Evolutionary conservation across 1,284 basidiomycete species (phyloP), one percentile per base, ranked within the genome.

Genomic region (Puccinia sorghi): DNA sequence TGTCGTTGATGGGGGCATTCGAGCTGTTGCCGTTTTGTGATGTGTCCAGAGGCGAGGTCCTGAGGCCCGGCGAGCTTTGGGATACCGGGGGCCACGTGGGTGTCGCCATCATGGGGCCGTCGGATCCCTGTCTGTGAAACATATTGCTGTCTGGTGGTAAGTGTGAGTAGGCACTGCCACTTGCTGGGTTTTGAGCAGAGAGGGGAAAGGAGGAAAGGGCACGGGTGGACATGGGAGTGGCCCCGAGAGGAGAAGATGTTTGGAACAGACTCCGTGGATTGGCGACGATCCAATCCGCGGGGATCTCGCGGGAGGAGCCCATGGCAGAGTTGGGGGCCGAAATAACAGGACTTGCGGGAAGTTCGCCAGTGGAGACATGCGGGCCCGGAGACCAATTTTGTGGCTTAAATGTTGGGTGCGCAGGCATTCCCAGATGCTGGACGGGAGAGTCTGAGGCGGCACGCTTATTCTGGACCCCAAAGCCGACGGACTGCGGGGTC

Each of bases 391-490:
- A 43, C 71, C 71, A 72, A 27, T 9, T 54, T 39, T 39, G 50
- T 75, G 61, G 48, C 20, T 67, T 77, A 48, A 32, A 37, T 32
- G 61, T 22, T 20, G 39, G 37, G 39, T 72, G 71, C 32, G 4
- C 32, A 46, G 41, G 3, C 2, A 66, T 8, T 27, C 61, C 72
- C 48, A 78, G 46, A 61, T 70, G 52, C 20, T 70, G 76, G 17
- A 71, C 56, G 12, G 76, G 76, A 20, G 76, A 78, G 52, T 78
- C 67, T 3, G 76, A 78, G 6, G 56, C 15, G 48, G 54, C 67
- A 12, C 76, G 76, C 20, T 59, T 48, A 20, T 56, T 37, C 11
- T 71, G 64, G n/a, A 71, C 76, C 25, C 67, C 22, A 50, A 78
- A 12, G 43, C 41, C 25, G 32, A 61, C n/a, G 46, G 74, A 57